Percentiles rank a stretch among this genome's conserved stretches.
phyloP scores from a whole-genome alignment of 345 rosid genomes.

The Luvunga scandens region DNA sequence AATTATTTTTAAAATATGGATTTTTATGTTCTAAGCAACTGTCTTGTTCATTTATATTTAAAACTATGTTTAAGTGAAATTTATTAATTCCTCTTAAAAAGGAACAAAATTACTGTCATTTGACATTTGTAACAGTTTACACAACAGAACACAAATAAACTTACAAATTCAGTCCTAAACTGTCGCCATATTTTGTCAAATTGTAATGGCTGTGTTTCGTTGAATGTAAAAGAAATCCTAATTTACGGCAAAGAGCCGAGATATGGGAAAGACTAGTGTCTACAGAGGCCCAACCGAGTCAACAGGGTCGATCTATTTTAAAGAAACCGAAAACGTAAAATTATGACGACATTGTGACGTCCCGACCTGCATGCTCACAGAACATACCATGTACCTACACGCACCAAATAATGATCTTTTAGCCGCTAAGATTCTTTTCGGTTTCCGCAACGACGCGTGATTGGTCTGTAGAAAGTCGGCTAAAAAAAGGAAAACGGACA shows the following conservation, averaged over 20 bases:
- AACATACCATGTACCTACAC: no score
- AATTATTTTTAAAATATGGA: no score
- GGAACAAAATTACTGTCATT: no score
- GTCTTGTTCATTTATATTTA: no score
- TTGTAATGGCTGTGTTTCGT: not conserved
- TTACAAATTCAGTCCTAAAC: no score
- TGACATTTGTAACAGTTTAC: no score
- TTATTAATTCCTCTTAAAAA: fast-evolving
- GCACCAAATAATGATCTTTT: not conserved
- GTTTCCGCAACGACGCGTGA: not conserved
- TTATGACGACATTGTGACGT: not conserved
- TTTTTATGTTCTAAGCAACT: no score
- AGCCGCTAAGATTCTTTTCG: not conserved
- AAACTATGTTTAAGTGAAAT: no score
- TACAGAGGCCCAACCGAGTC: not conserved
- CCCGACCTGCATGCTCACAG: not conserved
- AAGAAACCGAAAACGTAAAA: not conserved
- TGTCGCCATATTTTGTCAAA: not conserved
- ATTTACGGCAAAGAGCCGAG: not conserved
- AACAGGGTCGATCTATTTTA: not conserved
- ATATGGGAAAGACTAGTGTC: not conserved
- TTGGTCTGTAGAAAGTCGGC: not conserved
- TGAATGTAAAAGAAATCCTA: not conserved
- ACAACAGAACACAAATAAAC: no score
- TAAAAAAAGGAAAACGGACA: not conserved